Base-by-base conservation (phyloP, 805 yeast species). In the Suhomyces prunicola region DNA sequence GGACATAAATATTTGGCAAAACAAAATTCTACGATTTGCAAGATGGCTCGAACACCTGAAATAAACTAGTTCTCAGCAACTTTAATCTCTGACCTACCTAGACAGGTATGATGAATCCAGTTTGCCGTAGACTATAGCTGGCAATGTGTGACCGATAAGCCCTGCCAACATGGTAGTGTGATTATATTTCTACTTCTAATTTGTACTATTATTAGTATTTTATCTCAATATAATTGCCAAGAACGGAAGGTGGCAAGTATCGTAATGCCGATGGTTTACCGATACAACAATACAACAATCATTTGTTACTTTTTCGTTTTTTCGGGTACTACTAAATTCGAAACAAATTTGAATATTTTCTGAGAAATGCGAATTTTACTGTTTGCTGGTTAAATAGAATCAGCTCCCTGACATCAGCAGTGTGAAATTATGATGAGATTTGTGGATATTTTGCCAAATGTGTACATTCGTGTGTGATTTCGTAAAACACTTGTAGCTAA, bases 101-200 rank as follows among this genome's bases (percentile, higher is more conserved):
- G 17, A n/a, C 36, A 13, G 17, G 9, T 33, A 29, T 29, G n/a
- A 12, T 10, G 1, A 12, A 10, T 29, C 12, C 33, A 12, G n/a
- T 29, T 29, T 12, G 33, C 33, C 33, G 36, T n/a, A 33, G 36
- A 13, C 36, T 31, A 13, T 1, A n/a, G 24, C 7, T n/a, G 24
- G 42, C 42, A 39, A 39, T 39, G 42, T 39, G 9, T 39, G 42
- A 39, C 42, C 42, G 42, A 39, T 39, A 39, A 39, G 42, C 42
- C 42, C 42, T 39, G 42, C 24, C 42, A 39, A 19, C 22, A 39
- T 24, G 24, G 42, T 39, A 39, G 24, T 19, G 24, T 39, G 23
- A 39, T 39, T 39, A 24, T 19, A 39, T 39, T 39, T 17, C 42
- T 39, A n/a, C 19, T 39, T 39, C 17, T 33, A 33, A 39, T 39